Evolutionary conservation across 2,329 filamentous ascomycete genomes (phyloP).

Genomic region (Blumeria hordei): DNA sequence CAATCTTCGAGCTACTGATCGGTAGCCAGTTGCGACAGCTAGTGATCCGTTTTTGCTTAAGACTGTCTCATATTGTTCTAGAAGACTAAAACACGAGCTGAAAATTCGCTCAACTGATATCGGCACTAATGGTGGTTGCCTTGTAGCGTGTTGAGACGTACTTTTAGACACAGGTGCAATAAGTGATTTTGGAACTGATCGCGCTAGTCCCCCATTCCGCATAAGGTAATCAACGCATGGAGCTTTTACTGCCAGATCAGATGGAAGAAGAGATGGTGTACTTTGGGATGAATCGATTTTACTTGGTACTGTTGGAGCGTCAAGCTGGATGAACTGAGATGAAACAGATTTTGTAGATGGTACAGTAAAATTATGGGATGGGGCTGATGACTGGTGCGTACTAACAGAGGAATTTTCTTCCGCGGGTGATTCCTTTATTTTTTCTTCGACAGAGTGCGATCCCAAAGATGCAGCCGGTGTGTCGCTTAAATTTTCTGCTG

Average conservation of each 20-base stretch:
- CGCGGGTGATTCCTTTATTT: slow-evolving; percentile 6
- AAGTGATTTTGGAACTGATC: slow-evolving; percentile 49
- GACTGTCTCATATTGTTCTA: slow-evolving; percentile 70
- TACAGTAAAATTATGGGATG: slow-evolving; percentile 23
- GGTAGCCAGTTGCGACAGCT: slow-evolving; percentile 84
- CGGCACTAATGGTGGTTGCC: slow-evolving; percentile 14
- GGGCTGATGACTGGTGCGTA: slow-evolving; percentile 34
- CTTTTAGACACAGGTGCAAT: slow-evolving; percentile 32
- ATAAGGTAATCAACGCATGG: slow-evolving; percentile 82
- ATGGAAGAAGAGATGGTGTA: slow-evolving; percentile 51
- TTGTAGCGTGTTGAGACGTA: slow-evolving; percentile 22
- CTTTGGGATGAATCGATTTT: slow-evolving; percentile 19
- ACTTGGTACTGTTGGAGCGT: slow-evolving; percentile 13
- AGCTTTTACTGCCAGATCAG: slow-evolving; percentile 30
- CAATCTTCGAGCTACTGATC: slow-evolving; percentile 73
- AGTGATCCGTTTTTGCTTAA: slow-evolving; percentile 67
- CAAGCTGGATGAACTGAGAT: slow-evolving; percentile 16
- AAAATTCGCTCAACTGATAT: slow-evolving; percentile 53
- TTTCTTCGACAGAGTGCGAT: slow-evolving; percentile 17
- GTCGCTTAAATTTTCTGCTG: too few species aligned
- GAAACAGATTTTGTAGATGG: slow-evolving; percentile 12
- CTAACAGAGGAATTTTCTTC: slow-evolving; percentile 20
- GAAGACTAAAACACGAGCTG: slow-evolving; percentile 53
- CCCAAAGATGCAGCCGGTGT: slow-evolving; percentile 19
- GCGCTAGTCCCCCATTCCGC: slow-evolving; percentile 60